Percentiles rank a stretch among this genome's conserved stretches.
phyloP scores from a whole-genome alignment of 2,329 filamentous ascomycete species.

The Cladosporium sp. region DNA sequence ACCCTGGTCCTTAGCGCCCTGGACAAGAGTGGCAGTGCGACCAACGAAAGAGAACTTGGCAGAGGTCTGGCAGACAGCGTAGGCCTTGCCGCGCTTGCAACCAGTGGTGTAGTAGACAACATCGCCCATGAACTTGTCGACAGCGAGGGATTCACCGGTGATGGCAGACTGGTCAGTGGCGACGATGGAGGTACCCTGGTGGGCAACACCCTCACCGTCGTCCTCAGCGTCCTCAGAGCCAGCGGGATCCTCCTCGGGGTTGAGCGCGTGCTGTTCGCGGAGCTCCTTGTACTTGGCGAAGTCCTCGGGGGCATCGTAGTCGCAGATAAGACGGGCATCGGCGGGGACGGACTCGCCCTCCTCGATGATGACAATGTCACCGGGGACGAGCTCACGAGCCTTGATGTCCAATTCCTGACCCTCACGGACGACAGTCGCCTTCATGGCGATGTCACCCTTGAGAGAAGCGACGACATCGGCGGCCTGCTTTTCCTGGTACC shows the following conservation, averaged over 20 bases:
- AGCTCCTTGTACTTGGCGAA: conserved; percentile 64
- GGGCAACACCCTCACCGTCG: conserved; percentile 54
- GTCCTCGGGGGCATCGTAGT: conserved; percentile 63
- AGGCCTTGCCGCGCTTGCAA: conserved; percentile 75
- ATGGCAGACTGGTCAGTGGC: conserved; percentile 76
- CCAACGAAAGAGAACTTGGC: conserved; percentile 72
- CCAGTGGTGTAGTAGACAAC: conserved; percentile 73
- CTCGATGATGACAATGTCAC: conserved; percentile 70
- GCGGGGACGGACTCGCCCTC: conserved; percentile 67
- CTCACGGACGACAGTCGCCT: conserved; percentile 62
- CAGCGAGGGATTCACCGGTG: conserved; percentile 73
- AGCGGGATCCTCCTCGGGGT: conserved; percentile 55
- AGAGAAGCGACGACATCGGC: conserved; percentile 69
- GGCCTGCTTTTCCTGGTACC: conserved; percentile 77
- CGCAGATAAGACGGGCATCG: conserved; percentile 67
- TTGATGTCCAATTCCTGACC: conserved; percentile 64
- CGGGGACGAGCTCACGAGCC: conserved; percentile 68
- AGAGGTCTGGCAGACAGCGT: conserved; percentile 61
- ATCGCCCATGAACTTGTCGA: conserved; percentile 75
- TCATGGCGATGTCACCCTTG: conserved; percentile 76
- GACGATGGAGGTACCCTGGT: conserved; percentile 61
- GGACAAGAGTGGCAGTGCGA: conserved; percentile 67
- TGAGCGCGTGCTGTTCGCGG: conserved; percentile 47
- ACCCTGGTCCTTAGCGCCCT: conserved; percentile 70
- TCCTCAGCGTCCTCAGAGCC: conserved; percentile 56